Percentiles rank a stretch among this genome's conserved stretches.
These are phyloP conservation scores for Aspergillus mulundensis DNA, from an alignment of 495 filamentous ascomycete species.

Conservation along the genomic window DNA sequence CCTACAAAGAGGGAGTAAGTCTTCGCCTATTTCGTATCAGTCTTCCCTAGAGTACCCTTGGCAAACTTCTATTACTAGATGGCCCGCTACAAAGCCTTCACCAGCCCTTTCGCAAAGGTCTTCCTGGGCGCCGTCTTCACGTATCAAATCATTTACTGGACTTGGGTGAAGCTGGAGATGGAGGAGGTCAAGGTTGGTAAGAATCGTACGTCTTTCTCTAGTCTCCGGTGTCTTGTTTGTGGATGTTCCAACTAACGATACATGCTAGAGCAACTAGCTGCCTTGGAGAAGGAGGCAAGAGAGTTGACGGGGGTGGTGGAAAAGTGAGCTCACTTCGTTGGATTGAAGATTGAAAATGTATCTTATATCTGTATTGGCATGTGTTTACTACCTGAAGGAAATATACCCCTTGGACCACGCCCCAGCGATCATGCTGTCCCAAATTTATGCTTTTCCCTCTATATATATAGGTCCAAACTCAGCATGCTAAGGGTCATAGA, in stretches of 20 bases:
- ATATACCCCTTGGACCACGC: not conserved
- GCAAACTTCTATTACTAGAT: conserved; percentile 39
- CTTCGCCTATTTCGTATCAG: not conserved
- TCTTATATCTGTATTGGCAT: not conserved
- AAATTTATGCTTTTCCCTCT: not conserved
- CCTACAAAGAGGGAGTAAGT: conserved; percentile 23
- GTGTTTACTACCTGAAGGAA: not conserved
- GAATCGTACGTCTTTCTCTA: conserved; percentile 37
- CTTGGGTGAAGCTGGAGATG: conserved; percentile 82
- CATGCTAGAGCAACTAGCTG: conserved; percentile 37
- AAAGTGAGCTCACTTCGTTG: conserved; percentile 6
- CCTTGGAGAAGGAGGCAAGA: conserved; percentile 39
- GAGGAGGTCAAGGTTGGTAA: conserved; percentile 64
- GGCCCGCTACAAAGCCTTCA: conserved; percentile 74
- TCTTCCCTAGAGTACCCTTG: not conserved
- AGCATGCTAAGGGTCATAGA: too few relatives aligned
- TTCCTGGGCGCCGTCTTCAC: conserved; percentile 82
- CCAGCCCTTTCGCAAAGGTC: conserved; percentile 75
- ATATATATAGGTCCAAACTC: not conserved
- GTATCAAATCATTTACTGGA: conserved; percentile 81
- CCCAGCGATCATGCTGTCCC: not conserved
- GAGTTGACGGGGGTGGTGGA: conserved; percentile 34
- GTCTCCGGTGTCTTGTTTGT: not conserved
- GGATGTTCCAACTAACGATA: not conserved
- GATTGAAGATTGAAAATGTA: not conserved